phyloP scores from a whole-genome alignment of 2,329 filamentous ascomycete genomes.

The Dryadomyces quercus-mongolicae region DNA sequence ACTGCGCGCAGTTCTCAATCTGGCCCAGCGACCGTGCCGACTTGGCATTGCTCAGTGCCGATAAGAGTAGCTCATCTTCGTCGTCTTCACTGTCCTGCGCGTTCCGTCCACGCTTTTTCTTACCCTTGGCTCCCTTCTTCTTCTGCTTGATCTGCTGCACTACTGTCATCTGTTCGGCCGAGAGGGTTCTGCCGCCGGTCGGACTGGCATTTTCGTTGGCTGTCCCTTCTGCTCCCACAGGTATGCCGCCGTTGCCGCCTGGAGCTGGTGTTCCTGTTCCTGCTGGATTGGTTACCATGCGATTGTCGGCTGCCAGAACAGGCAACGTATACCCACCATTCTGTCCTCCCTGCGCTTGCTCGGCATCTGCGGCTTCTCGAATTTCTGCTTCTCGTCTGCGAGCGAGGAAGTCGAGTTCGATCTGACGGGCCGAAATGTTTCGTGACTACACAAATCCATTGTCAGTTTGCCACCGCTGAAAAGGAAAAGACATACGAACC shows the following conservation, averaged over 20 bases:
- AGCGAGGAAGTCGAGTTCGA: constrained; percentile 35
- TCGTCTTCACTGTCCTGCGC: constrained; percentile 27
- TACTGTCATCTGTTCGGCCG: constrained; percentile 23
- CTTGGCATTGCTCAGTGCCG: constrained; percentile 32
- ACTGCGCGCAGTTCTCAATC: constrained; percentile 76
- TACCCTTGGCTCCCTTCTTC: constrained; percentile 42
- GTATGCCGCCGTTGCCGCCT: neutral
- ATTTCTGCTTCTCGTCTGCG: constrained; percentile 29
- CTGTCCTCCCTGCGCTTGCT: constrained; percentile 14
- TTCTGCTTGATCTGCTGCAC: constrained; percentile 51
- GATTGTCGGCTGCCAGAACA: constrained; percentile 6
- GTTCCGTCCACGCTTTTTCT: constrained; percentile 40
- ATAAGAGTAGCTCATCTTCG: constrained; percentile 36
- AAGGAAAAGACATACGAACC: constrained; percentile 2
- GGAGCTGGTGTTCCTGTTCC: neutral
- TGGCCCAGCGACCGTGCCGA: constrained; percentile 61
- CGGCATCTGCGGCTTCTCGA: constrained; percentile 18
- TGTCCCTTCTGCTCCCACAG: neutral
- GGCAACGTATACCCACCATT: constrained; percentile 2
- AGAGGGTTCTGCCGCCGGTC: constrained; percentile 32
- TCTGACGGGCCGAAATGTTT: constrained; percentile 54
- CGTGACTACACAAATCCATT: constrained; percentile 36
- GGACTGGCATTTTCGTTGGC: neutral
- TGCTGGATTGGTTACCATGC: neutral
- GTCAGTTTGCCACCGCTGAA: neutral